phyloP scores from a whole-genome alignment of 116 monocot species.

The Iris pallida region DNA sequence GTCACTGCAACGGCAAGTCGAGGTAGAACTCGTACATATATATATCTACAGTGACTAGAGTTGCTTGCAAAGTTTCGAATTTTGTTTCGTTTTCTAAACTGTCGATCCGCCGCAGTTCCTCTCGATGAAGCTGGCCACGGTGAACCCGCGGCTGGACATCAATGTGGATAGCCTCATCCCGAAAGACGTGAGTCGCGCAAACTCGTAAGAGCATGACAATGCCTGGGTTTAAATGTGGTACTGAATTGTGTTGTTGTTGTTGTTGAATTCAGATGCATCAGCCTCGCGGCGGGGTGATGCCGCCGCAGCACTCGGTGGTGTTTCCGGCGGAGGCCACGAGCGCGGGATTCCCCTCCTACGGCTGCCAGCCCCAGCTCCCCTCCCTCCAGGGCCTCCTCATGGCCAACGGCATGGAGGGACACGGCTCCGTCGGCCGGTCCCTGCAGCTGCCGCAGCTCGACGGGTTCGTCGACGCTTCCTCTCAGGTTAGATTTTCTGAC shows the following conservation, averaged over 20 bases:
- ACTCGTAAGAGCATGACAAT: too few relatives aligned
- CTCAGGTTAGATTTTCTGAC: constrained; percentile 33
- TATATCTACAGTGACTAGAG: too few relatives aligned
- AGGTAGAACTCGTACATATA: constrained; percentile 10
- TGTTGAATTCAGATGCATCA: constrained; percentile 39
- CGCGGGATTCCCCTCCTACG: constrained; percentile 8
- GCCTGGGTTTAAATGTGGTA: too few relatives aligned
- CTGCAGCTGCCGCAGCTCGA: constrained; percentile 25
- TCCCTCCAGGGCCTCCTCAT: constrained; percentile 16
- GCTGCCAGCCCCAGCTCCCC: constrained; percentile 10
- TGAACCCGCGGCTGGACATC: constrained; percentile 60
- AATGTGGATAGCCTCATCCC: constrained; percentile 46
- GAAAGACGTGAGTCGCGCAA: constrained; percentile 48
- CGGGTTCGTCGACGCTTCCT: constrained; percentile 22
- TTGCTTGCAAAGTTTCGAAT: too few relatives aligned
- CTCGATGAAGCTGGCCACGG: constrained; percentile 79
- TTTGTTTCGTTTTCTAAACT: background rate
- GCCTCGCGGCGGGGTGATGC: constrained; percentile 8
- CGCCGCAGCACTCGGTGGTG: constrained; percentile 7
- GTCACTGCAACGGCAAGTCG: constrained; percentile 29
- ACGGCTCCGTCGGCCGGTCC: constrained; percentile 8
- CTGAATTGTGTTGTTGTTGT: background rate
- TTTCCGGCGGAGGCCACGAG: constrained; percentile 33
- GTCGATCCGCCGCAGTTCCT: constrained; percentile 54
- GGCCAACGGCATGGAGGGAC: constrained; percentile 10